Base-by-base conservation (phyloP, 2,329 filamentous ascomycete species). In the Simplicillium aogashimaense region DNA sequence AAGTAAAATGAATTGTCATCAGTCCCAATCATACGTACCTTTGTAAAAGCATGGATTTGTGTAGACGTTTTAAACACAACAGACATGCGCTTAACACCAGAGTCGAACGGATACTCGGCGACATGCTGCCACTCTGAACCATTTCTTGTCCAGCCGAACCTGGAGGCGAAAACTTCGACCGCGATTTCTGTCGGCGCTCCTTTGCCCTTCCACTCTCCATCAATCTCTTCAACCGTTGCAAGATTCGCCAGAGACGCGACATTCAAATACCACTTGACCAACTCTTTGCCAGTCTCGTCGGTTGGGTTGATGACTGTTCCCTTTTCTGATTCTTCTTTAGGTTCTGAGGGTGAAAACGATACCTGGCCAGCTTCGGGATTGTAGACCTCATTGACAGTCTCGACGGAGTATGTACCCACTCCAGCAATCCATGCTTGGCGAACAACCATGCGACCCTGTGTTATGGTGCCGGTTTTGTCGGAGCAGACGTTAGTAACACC, bases 211-310 rank as follows among this genome's bases (percentile, higher is more conserved):
- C 69, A 72, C 12, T 53, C 43, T 1, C 20, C 42, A 0, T 54
- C 54, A 11, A 58, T 50, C 9, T 57, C 51, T 46, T 78, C 70
- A 3, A 82, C 66, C 33, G 67, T 69, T 1, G 77, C 74, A 9
- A 82, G 59, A 47, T 82, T 82, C 12, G 75, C 76, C 42, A 81
- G 62, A 1, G 75, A 67, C 3, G 76, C 72, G 18, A 78, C 68
- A 38, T 73, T 68, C 17, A 81, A 65, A 49, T 70, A 78, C 3
- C 67, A 59, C 47, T 68, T 57, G 5, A 81, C 53, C 2, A 58
- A 48, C 3, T 57, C 39, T 37, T 70, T 41, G 11, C 10, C 12
- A 3, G 36, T 70, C 31, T 69, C 59, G 11, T 69, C 58, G 2
- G 69, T 41, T 1, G 74, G 50, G 0, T 57, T 45, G 5, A 60